These are phyloP conservation scores for Rhodotorula graminis DNA, from an alignment of 768 basidiomycete genomes.

Conservation along the genomic window DNA sequence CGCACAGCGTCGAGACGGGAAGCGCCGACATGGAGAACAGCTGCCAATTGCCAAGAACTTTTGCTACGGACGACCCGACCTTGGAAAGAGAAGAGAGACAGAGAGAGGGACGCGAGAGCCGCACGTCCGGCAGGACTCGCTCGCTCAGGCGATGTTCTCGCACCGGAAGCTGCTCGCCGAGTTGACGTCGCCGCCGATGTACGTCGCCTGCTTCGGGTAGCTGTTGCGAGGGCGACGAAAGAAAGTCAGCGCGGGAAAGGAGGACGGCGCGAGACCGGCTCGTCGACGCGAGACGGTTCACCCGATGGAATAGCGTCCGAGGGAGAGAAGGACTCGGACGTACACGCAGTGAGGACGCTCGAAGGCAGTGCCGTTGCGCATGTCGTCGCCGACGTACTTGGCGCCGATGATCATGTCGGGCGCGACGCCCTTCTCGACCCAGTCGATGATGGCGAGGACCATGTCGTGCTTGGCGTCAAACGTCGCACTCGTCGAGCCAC, in stretches of 20 bases:
- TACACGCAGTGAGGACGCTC: conserved; percentile 31
- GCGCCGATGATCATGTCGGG: conserved; percentile 28
- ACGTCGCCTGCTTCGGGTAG: conserved; percentile 30
- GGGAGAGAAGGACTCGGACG: background rate
- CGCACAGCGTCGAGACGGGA: too few relatives aligned
- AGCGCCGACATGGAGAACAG: background rate
- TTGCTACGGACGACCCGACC: too few relatives aligned
- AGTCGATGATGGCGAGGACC: conserved; percentile 31
- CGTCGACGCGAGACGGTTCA: too few relatives aligned
- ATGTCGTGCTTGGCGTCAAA: conserved; percentile 39
- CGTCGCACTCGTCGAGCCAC: background rate
- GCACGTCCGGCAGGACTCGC: too few relatives aligned
- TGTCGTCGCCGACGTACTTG: conserved; percentile 17
- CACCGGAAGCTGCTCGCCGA: conserved; percentile 34
- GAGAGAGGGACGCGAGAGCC: too few relatives aligned
- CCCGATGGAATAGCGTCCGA: too few relatives aligned
- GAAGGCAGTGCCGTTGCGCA: conserved; percentile 15
- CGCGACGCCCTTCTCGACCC: conserved; percentile 34
- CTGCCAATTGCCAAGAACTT: too few relatives aligned
- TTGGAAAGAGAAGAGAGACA: background rate
- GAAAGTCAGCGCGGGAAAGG: background rate
- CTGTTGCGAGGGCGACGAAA: background rate
- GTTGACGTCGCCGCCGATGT: conserved; percentile 34
- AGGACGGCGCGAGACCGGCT: too few relatives aligned
- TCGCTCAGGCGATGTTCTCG: background rate